Evolutionary conservation across 2,329 filamentous ascomycete genomes (phyloP).

Genomic region (Cladorrhinum sp.): DNA sequence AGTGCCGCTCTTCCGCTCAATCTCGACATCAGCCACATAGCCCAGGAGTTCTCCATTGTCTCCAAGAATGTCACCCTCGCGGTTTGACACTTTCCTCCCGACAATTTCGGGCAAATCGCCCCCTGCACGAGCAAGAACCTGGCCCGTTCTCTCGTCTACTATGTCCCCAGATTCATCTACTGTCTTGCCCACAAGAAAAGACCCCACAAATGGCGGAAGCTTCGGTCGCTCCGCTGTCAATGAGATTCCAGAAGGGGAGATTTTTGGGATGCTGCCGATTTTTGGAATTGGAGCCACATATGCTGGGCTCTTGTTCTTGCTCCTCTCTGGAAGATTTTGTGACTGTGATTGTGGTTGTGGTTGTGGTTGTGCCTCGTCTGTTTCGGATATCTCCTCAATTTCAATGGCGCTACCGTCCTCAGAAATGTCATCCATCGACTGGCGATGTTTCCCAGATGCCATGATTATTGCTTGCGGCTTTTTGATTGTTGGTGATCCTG

Average conservation of each 20-base stretch:
- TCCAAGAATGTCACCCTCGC: slow-evolving; percentile 46
- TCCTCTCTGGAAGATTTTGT: slow-evolving; percentile 10
- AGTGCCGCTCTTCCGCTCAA: slow-evolving; percentile 20
- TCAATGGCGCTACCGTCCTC: slow-evolving; percentile 10
- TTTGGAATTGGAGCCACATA: slow-evolving; percentile 41
- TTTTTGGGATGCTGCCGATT: slow-evolving; percentile 33
- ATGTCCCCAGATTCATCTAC: slow-evolving; percentile 56
- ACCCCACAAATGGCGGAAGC: slow-evolving; percentile 29
- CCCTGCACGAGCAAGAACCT: slow-evolving; percentile 50
- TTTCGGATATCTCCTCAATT: not conserved
- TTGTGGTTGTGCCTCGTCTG: not conserved
- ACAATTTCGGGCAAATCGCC: slow-evolving; percentile 56
- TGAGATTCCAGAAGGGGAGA: slow-evolving; percentile 33
- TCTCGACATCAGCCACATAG: slow-evolving; percentile 44
- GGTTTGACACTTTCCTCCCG: slow-evolving; percentile 44
- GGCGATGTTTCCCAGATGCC: slow-evolving; percentile 11
- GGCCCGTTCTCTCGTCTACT: slow-evolving; percentile 45
- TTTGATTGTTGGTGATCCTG: not conserved
- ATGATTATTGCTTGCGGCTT: slow-evolving; percentile 8
- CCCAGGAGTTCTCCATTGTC: slow-evolving; percentile 43
- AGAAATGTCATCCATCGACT: slow-evolving; percentile 10
- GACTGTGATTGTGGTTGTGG: not conserved
- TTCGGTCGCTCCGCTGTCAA: slow-evolving; percentile 30
- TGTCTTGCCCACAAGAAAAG: slow-evolving; percentile 43
- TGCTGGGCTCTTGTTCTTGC: slow-evolving; percentile 31